Evolutionary conservation across 208 protist genomes (phyloP).

Genomic region (Crithidia brevicula): DNA sequence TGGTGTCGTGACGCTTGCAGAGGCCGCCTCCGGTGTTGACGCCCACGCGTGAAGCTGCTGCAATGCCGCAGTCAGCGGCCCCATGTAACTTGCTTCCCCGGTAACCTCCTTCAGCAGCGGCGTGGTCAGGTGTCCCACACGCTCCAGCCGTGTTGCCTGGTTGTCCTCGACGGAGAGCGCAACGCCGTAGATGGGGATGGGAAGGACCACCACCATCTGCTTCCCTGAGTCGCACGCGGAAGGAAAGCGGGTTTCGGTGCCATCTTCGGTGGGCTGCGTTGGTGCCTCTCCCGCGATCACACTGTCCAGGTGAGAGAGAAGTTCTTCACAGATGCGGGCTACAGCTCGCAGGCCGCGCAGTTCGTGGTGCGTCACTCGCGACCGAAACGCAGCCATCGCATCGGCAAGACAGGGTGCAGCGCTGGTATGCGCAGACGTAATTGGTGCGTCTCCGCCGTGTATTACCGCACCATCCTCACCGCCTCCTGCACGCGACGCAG

Average conservation of each 20-base stretch:
- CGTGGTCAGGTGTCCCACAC: slow-evolving; percentile 23
- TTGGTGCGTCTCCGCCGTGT: too few species aligned
- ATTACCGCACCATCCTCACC: too few species aligned
- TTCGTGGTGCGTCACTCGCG: slow-evolving; percentile 16
- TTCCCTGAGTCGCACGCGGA: too few species aligned
- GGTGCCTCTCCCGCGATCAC: not conserved
- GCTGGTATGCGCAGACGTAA: too few species aligned
- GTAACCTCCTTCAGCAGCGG: slow-evolving; percentile 11
- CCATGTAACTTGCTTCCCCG: not conserved
- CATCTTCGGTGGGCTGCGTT: not conserved
- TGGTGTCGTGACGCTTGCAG: not conserved
- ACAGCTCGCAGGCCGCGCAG: slow-evolving; percentile 6
- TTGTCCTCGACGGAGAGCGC: slow-evolving; percentile 28
- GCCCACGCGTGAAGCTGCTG: slow-evolving; percentile 19
- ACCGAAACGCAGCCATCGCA: slow-evolving; percentile 11
- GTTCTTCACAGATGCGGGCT: not conserved
- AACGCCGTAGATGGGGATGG: slow-evolving; percentile 31
- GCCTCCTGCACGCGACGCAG: not conserved
- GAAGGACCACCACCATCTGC: slow-evolving; percentile 3
- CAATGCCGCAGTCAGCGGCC: slow-evolving; percentile 9
- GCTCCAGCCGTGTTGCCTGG: slow-evolving; percentile 23
- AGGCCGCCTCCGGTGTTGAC: not conserved
- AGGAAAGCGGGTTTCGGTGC: too few species aligned
- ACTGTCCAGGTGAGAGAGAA: not conserved
- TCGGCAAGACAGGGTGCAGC: not conserved